Base-by-base conservation (phyloP, 805 yeast species). In the Clavispora santaluciae region DNA sequence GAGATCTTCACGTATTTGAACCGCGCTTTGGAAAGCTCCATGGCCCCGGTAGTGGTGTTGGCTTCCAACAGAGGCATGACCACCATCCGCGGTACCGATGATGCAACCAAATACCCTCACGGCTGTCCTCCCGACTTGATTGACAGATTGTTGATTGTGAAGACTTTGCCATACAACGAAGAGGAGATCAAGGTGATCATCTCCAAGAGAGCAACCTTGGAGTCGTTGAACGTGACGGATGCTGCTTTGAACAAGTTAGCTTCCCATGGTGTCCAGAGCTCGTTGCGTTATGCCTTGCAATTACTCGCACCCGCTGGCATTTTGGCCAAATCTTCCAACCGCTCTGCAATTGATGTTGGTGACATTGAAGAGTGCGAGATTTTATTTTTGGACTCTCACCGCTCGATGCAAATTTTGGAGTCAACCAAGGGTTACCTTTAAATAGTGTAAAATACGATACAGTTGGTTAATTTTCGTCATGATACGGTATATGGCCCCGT, bases 51-150 rank as follows among this genome's bases (percentile, higher is more conserved):
- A 41, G 99, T 93, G 25, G 89, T 93, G 2, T 76, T 93, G 61
- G 99, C 99, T 25, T 88, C 98, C 6, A 93, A 93, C 67, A 79
- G 97, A 62, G 99, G 99, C 44, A 71, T 87, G 70, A 86, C 96
- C 6, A 79, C 88, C 2, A 85, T 95, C 20, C 79, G 95, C 53
- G 99, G 99, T 33, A 84, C 96, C 6, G 82, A 75, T 22, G 86
- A 81, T 45, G 95, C 84, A 55, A 73, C 80, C 36, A 76, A 76
- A 44, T 83, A 96, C 15, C 97, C 99, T 34, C 99, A 93, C 61
- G 99, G 99, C 28, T 80, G 91, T 48, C 99, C 99, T 22, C 84
- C 95, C 10, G 99, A 93, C 69, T 75, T 93, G 59, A 73, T 90
- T 45, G 99, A 93, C 66, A 74, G 99, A 52, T 71, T 91, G 49